Evolutionary conservation across 495 filamentous ascomycete genomes (phyloP).

Genomic region (Pseudomonodictys pantanalensis): DNA sequence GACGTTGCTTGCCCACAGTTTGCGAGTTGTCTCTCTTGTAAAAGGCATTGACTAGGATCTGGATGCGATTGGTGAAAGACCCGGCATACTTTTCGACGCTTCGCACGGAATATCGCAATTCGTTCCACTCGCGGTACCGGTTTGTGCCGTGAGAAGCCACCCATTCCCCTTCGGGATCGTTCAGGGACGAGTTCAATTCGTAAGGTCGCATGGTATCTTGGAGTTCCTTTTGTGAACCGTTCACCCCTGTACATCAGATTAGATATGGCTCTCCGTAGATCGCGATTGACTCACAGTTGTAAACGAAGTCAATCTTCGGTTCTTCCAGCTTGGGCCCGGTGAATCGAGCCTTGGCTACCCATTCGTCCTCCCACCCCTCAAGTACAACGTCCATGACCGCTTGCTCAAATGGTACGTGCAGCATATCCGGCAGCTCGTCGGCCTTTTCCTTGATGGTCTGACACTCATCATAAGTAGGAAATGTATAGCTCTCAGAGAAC

Average conservation of each 20-base stretch:
- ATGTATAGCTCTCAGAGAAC: conserved; percentile 8
- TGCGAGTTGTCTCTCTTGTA: conserved; percentile 7
- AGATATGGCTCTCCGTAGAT: neutral
- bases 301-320: conserved; percentile 48
- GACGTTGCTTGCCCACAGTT: conserved; percentile 38
- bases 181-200: conserved; percentile 44
- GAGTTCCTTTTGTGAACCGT: conserved; percentile 44
- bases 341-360: conserved; percentile 41
- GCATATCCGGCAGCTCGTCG: conserved; percentile 40
- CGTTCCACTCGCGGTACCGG: conserved; percentile 48
- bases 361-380: conserved; percentile 46
- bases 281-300: conserved; percentile 36
- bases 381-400: conserved; percentile 39
- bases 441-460: conserved; percentile 24
- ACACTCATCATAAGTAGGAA: conserved; percentile 21
- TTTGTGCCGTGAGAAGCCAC: conserved; percentile 44
- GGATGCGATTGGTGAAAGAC: conserved; percentile 45
- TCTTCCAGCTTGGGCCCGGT: conserved; percentile 36
- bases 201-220: conserved; percentile 40
- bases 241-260: conserved; percentile 36
- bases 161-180: conserved; percentile 45
- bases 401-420: conserved; percentile 45
- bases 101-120: conserved; percentile 45
- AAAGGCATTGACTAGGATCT: conserved; percentile 46
- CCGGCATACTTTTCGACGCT: conserved; percentile 44